Conservation (phyloP, 257 asterid genomes). For the Anisodus tanguticus region DNA sequence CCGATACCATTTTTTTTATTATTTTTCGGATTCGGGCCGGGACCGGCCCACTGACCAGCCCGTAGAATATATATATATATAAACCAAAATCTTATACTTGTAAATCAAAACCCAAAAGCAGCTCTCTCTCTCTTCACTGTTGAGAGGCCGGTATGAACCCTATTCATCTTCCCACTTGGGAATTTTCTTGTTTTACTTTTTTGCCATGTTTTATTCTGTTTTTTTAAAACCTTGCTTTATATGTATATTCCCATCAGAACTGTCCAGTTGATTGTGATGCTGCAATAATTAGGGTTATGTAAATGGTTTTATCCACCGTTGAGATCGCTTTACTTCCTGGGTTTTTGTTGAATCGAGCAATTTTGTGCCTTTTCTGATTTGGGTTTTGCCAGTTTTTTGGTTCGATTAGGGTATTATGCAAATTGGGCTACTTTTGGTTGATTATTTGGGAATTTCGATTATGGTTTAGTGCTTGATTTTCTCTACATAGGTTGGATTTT, state of each 20-base stretch:
- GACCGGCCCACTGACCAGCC: too few species aligned
- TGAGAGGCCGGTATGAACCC: not conserved
- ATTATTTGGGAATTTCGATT: not conserved
- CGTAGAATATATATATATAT: not conserved
- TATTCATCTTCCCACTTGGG: not conserved
- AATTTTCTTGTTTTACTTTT: not conserved
- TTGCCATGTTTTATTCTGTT: not conserved
- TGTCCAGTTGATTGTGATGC: slow-evolving; percentile 7
- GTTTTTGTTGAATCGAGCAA: slow-evolving; percentile 1
- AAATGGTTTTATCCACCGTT: not conserved
- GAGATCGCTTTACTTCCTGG: not conserved
- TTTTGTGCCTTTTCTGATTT: not conserved
- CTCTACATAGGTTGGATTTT: not conserved
- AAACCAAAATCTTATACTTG: not conserved
- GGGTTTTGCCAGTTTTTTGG: not conserved
- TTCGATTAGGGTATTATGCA: not conserved
- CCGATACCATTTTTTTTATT: too few species aligned
- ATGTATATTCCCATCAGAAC: not conserved
- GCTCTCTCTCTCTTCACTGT: slow-evolving; percentile 1
- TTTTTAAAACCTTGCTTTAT: not conserved
- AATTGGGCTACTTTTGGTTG: not conserved
- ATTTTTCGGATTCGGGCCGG: too few species aligned
- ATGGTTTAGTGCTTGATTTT: slow-evolving; percentile 2
- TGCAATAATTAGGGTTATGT: slow-evolving; percentile 14
- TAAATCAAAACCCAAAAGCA: not conserved